phyloP scores from a whole-genome alignment of 2,329 filamentous ascomycete genomes.

The Claviceps capensis region DNA sequence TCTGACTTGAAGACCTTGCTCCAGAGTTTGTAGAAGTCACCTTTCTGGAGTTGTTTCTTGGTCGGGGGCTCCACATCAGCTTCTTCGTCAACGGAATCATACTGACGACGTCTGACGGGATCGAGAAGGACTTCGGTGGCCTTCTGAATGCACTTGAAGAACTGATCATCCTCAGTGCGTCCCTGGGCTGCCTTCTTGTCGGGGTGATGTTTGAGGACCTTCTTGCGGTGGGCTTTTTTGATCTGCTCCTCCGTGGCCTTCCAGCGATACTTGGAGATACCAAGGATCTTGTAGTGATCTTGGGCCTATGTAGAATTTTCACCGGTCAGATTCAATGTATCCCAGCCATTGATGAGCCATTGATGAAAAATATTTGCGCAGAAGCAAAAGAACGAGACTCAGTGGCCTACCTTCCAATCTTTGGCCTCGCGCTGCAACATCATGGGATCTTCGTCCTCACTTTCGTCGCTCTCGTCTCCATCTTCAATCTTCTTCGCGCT shows the following conservation, averaged over 20 bases:
- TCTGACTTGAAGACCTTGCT: conserved; percentile 79
- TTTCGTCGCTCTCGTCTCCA: conserved; percentile 79
- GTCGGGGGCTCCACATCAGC: conserved; percentile 83
- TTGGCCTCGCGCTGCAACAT: conserved; percentile 90
- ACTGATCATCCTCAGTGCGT: conserved; percentile 81
- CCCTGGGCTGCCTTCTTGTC: conserved; percentile 96
- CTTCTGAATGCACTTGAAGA: conserved; percentile 99
- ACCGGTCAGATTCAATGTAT: neutral
- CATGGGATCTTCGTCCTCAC: conserved; percentile 84
- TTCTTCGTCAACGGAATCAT: conserved; percentile 88
- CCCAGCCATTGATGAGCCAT: neutral
- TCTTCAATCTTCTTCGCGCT: conserved; percentile 93
- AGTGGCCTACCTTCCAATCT: conserved; percentile 79
- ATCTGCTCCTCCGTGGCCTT: conserved; percentile 95
- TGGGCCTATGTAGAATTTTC: conserved; percentile 44
- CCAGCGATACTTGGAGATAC: conserved; percentile 81
- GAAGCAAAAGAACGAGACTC: too few relatives aligned
- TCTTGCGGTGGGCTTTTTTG: conserved; percentile 97
- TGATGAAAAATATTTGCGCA: too few relatives aligned
- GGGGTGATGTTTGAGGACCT: conserved; percentile 96
- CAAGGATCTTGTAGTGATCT: conserved; percentile 96
- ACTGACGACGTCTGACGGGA: conserved; percentile 84
- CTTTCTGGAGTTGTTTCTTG: conserved; percentile 79
- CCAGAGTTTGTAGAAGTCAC: conserved; percentile 96
- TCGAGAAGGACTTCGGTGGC: conserved; percentile 88